A percentile compares a stretch with the other conserved stretches of the same genome.
These are phyloP conservation scores for Rhodosporidiobolus sp. DNA, from an alignment of 768 basidiomycete species.

Conservation along the genomic window DNA sequence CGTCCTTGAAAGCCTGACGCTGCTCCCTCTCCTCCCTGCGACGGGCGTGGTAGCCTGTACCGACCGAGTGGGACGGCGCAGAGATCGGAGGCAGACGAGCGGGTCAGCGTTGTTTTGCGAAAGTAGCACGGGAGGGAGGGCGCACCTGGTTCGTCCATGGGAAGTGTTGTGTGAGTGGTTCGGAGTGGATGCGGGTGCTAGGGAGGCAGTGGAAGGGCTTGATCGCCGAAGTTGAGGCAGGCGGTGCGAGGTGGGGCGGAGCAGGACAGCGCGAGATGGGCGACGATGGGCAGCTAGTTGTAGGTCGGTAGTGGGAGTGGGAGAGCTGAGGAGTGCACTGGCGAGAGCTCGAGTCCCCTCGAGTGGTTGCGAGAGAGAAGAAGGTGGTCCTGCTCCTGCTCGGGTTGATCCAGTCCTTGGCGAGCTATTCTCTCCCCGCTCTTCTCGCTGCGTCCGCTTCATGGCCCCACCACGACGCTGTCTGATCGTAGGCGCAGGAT, in stretches of 20 bases:
- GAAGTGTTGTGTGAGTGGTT: background rate
- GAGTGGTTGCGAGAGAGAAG: no score
- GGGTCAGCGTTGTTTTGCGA: no score
- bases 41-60: constrained; percentile 40
- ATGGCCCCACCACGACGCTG: background rate
- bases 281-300: no score
- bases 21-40: constrained; percentile 35
- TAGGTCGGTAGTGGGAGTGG: no score
- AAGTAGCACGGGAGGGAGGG: no score
- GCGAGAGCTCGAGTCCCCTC: no score
- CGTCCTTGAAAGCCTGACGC: constrained; percentile 52
- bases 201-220: no score
- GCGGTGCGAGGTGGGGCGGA: background rate
- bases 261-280: background rate
- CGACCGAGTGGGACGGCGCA: background rate
- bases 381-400: no score
- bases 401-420: no score
- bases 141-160: constrained; percentile 41
- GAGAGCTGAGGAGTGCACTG: no score
- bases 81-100: background rate
- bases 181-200: background rate
- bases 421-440: background rate
- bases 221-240: background rate
- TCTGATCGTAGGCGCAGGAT: constrained; percentile 23
- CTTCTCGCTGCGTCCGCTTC: background rate